Evolutionary conservation across 2,329 filamentous ascomycete genomes (phyloP).

Genomic region (Verticillium nonalfalfae): DNA sequence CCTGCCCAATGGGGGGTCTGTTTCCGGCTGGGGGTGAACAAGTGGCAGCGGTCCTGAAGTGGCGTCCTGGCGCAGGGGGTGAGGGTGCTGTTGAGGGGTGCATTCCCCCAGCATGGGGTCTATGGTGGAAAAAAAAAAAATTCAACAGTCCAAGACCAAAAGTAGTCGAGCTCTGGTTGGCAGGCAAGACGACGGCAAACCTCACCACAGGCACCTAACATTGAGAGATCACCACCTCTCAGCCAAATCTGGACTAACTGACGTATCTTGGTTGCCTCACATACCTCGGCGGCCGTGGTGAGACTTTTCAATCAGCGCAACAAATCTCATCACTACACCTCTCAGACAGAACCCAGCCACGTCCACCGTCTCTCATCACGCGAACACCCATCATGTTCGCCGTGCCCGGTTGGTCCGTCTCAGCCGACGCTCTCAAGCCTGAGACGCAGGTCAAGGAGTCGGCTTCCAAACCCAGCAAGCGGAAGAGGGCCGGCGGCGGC

Average conservation of each 20-base stretch:
- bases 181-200: background rate
- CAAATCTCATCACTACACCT: background rate
- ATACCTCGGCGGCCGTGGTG: background rate
- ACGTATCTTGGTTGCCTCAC: background rate
- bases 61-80: no score
- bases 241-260: no score
- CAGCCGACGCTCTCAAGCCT: constrained; percentile 62
- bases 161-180: background rate
- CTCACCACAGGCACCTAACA: constrained; percentile 3
- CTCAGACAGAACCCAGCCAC: background rate
- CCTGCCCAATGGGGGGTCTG: no score
- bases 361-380: background rate
- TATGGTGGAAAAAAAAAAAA: constrained; percentile 6
- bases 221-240: no score
- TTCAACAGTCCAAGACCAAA: constrained; percentile 1
- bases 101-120: background rate
- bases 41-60: no score
- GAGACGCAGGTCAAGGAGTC: constrained; percentile 40
- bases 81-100: background rate
- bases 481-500: constrained; percentile 37
- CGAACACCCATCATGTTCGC: constrained; percentile 67
- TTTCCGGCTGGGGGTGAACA: no score
- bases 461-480: constrained; percentile 47
- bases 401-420: constrained; percentile 86
- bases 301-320: background rate